Conservation (phyloP, 345 rosid genomes). For the Euclidium syriacum region DNA sequence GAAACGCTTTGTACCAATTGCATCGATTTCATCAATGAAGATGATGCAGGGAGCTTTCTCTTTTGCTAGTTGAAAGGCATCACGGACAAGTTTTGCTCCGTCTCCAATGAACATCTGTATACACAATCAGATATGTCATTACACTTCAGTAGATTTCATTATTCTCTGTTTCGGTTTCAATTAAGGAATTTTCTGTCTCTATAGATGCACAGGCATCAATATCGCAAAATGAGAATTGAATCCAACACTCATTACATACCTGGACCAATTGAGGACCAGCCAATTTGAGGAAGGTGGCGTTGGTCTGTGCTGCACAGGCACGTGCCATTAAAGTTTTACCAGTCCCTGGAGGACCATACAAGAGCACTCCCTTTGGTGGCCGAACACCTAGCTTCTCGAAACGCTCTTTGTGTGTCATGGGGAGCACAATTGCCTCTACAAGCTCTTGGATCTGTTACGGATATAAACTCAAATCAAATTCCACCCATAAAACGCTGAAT, state of each 20-base stretch:
- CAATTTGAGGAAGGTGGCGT: conserved; percentile 92
- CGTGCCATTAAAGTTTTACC: conserved; percentile 99
- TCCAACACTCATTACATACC: conserved; percentile 38
- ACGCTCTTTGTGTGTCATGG: conserved; percentile 95
- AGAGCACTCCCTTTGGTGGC: conserved; percentile 97
- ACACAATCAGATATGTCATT: not conserved
- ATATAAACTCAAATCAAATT: not conserved
- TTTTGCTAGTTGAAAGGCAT: conserved; percentile 98
- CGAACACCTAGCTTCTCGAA: conserved; percentile 93
- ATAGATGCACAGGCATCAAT: too few relatives aligned
- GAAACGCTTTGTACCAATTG: conserved; percentile 96
- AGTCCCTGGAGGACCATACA: conserved; percentile 99
- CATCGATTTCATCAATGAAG: conserved; percentile 97
- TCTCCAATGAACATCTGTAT: conserved; percentile 98
- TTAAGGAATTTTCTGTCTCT: too few relatives aligned
- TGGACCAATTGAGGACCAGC: conserved; percentile 99
- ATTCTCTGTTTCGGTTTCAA: not conserved
- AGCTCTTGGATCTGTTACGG: conserved; percentile 89
- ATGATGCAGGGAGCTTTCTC: conserved; percentile 99
- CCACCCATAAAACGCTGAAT: not conserved
- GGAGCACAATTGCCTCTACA: conserved; percentile 97
- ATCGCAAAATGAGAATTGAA: not conserved
- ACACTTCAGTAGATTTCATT: not conserved
- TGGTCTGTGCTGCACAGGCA: conserved; percentile 99
- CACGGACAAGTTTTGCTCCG: conserved; percentile 99